Conservation (phyloP, 2,329 filamentous ascomycete species). For the Trichoderma atroviride region DNA sequence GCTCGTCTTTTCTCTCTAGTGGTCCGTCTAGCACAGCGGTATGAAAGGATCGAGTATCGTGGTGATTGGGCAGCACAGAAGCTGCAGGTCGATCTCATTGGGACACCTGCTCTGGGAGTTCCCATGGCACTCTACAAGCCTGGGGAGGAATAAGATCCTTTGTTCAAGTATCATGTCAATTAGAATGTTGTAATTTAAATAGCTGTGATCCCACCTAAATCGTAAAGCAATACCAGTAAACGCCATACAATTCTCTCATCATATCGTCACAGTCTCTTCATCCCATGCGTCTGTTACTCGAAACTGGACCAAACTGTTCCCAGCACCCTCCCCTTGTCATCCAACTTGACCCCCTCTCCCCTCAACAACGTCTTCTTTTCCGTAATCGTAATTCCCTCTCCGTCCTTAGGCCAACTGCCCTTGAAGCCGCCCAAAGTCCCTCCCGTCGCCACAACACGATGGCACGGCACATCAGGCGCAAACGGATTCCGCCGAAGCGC, state of each 20-base stretch:
- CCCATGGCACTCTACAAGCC: constrained; percentile 42
- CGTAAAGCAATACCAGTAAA: not conserved
- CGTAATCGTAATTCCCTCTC: constrained; percentile 63
- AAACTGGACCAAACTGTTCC: constrained; percentile 56
- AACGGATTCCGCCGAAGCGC: constrained; percentile 80
- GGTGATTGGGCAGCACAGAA: constrained; percentile 48
- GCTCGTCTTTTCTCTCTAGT: constrained; percentile 35
- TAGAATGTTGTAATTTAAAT: not conserved
- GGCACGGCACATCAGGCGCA: constrained; percentile 79
- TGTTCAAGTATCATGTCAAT: not conserved
- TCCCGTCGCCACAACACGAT: constrained; percentile 75
- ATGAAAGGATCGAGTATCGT: constrained; percentile 54
- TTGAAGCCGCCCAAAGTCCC: constrained; percentile 73
- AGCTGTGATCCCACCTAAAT: not conserved
- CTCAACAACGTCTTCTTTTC: constrained; percentile 66
- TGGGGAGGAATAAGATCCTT: not conserved
- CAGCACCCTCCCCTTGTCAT: constrained; percentile 60
- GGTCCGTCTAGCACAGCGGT: constrained; percentile 59
- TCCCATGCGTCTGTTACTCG: not conserved
- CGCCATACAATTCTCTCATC: not conserved
- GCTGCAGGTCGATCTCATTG: constrained; percentile 47
- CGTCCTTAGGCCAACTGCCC: constrained; percentile 64
- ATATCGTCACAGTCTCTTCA: not conserved
- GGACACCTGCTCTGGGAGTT: constrained; percentile 45
- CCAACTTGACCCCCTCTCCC: constrained; percentile 66